Base-by-base conservation (phyloP, 2,329 filamentous ascomycete genomes). In the Furcasterigmium sp. region DNA sequence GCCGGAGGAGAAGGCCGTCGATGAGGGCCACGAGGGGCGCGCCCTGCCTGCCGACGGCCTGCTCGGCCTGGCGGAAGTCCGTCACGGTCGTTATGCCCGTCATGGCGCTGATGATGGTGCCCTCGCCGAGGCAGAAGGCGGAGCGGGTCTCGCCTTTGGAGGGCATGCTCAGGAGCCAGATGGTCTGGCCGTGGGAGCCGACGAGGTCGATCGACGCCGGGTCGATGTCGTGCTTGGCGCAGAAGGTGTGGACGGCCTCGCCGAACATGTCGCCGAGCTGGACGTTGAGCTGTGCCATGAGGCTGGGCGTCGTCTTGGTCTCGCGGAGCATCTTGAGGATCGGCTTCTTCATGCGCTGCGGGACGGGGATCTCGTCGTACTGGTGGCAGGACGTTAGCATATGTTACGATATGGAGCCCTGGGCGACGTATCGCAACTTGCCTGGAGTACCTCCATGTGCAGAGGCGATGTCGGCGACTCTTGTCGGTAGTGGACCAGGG, bases 211-310 rank as follows among this genome's bases (percentile, higher is more conserved):
- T 68, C 8, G 61, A 56, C 8, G 56, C 48, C 15, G 46, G 32
- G 10, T 53, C 46, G 21, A 54, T 30, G 1, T 48, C n/a, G 18
- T 75, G 56, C 39, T 68, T 63, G 15, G 61, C 52, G 51, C 67
- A 73, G 52, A 82, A 81, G 20, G 65, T 54, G 28, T 69, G 62
- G 30, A 71, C 46, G 8, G 46, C 46, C 23, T 46, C 39, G n/a
- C 43, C 11, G 9, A 53, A 53, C 28, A 25, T 53, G 46, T 5
- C 42, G 43, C 37, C 49, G 30, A 8, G 49, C 38, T 7, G 50
- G n/a, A 77, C 70, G 48, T 82, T 80, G 46, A 80, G 67, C 51
- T 76, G 71, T 3, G 75, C 73, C n/a, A 80, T 57, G 50, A 73
- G 72, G 34, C 71, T 69, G 1, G 75, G 70, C 2, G 74, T 72